Conservation (phyloP, 2,329 filamentous ascomycete species). For the Cladophialophora exuberans region DNA sequence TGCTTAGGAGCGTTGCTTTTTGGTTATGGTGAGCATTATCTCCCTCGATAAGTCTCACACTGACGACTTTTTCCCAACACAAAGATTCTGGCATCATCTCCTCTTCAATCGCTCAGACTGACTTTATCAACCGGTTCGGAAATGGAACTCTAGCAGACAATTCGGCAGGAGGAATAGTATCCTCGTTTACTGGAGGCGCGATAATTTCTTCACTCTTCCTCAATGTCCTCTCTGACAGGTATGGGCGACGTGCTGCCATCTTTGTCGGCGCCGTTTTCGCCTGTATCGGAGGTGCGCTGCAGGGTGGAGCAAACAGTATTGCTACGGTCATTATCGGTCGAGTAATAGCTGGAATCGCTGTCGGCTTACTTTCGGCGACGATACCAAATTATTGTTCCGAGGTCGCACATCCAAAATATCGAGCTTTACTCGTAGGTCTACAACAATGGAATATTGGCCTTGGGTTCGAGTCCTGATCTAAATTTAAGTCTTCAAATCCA, state of each 20-base stretch:
- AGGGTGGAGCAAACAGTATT: conserved; percentile 42
- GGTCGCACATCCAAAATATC: conserved; percentile 43
- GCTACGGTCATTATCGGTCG: conserved; percentile 55
- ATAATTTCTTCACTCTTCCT: conserved; percentile 42
- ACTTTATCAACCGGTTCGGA: conserved; percentile 39
- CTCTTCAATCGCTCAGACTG: conserved; percentile 41
- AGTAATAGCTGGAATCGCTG: conserved; percentile 53
- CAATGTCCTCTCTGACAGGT: conserved; percentile 40
- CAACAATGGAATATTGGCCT: conserved; percentile 52
- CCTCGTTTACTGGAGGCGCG: conserved; percentile 46
- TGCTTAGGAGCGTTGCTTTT: conserved; percentile 53
- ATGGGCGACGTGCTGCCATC: conserved; percentile 40
- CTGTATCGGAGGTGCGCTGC: conserved; percentile 40
- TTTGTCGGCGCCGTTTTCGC: conserved; percentile 41
- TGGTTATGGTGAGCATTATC: conserved; percentile 43
- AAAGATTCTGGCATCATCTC: conserved; percentile 44
- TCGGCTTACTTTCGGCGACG: conserved; percentile 53
- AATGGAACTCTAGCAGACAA: conserved; percentile 38
- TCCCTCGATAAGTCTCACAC: not conserved
- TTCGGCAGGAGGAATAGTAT: conserved; percentile 44
- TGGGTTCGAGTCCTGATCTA: conserved; percentile 36
- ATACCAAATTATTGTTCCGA: conserved; percentile 54
- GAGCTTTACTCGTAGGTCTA: conserved; percentile 46
- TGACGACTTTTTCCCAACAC: too few species aligned
- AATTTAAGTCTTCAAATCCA: not conserved